A percentile compares a stretch with the other conserved stretches of the same genome.
Evolutionary conservation across 306 rosid genomes (phyloP).

Genomic region (Benincasa hispida): DNA sequence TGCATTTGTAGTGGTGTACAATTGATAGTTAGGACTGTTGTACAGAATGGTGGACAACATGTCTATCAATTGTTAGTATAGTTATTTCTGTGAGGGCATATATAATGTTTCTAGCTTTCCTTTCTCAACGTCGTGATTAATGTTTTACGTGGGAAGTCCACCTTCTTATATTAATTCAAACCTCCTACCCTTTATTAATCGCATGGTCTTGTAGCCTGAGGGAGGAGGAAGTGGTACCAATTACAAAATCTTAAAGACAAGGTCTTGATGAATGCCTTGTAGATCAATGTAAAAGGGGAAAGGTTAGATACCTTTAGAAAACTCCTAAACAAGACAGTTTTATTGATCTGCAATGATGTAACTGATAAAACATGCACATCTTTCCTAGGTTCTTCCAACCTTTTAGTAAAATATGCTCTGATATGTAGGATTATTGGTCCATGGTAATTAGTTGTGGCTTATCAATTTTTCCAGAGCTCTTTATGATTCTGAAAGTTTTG

Average conservation of each 20-base stretch:
- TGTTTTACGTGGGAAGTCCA: neutral
- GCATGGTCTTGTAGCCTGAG: neutral
- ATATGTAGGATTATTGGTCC: neutral
- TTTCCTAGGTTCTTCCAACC: neutral
- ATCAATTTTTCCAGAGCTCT: neutral
- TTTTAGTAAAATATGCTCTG: neutral
- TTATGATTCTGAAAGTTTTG: neutral
- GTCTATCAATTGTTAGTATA: neutral
- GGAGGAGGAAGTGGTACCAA: neutral
- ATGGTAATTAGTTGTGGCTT: neutral
- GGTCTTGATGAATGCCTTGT: neutral
- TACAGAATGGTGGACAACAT: neutral
- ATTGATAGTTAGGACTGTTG: neutral
- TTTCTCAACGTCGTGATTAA: neutral
- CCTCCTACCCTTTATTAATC: neutral
- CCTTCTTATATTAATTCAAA: neutral
- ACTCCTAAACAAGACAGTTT: neutral
- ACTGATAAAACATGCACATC: neutral
- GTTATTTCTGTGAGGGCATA: neutral
- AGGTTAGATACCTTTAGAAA: neutral
- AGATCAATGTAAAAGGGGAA: neutral
- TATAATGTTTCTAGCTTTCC: neutral
- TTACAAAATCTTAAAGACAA: neutral
- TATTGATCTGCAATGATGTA: neutral
- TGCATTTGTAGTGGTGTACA: neutral